A percentile compares a stretch with the other conserved stretches of the same genome.
Evolutionary conservation across 176 grass and related monocot species (phyloP).

Genomic region (Sorghum bicolor): Sorghum_bicolor_NCBIv3 NC_012872.2:68227001-68227500

Average conservation of each 20-base stretch:
- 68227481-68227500: no score
- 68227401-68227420: no score
- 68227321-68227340: background rate
- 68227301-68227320: background rate
- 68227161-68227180: background rate
- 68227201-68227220: conserved; percentile 39
- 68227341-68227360: background rate
- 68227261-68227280: background rate
- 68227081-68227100: conserved; percentile 32
- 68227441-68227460: no score
- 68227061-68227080: background rate
- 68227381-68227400: no score
- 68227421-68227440: no score
- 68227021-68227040: background rate
- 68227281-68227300: background rate
- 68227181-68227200: conserved; percentile 27
- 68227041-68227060: background rate
- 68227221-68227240: conserved; percentile 38
- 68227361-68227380: no score
- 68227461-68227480: no score
- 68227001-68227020: background rate
- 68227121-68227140: background rate
- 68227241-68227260: conserved; percentile 29
- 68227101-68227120: conserved; percentile 15
- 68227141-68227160: conserved; percentile 11